Percentiles rank a stretch among this genome's conserved stretches.
Evolutionary conservation across 2,329 filamentous ascomycete species (phyloP).

Genomic region (Calonectria henricotiae): DNA sequence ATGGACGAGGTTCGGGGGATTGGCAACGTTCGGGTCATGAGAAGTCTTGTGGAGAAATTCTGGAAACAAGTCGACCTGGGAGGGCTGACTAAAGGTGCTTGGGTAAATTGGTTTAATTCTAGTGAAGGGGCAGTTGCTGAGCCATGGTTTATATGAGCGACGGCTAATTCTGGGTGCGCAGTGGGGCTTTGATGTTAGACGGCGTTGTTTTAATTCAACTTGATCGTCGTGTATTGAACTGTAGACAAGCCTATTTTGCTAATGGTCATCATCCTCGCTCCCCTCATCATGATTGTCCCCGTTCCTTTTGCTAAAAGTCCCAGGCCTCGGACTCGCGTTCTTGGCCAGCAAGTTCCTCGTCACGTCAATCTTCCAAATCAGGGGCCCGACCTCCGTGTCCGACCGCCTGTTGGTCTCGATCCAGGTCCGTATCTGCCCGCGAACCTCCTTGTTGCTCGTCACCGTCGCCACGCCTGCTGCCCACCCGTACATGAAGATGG

Average conservation of each 20-base stretch:
- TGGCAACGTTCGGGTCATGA: conserved; percentile 64
- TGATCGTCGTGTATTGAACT: not conserved
- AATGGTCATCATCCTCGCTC: conserved; percentile 7
- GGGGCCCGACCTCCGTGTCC: conserved; percentile 55
- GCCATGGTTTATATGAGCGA: conserved; percentile 46
- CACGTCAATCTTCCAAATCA: conserved; percentile 56
- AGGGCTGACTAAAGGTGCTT: conserved; percentile 35
- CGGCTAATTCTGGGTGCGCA: not conserved
- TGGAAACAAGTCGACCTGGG: conserved; percentile 66
- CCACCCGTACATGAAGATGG: conserved; percentile 62
- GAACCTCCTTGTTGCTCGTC: conserved; percentile 62
- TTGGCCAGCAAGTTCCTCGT: conserved; percentile 59
- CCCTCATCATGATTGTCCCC: conserved; percentile 7
- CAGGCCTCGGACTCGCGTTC: conserved; percentile 51
- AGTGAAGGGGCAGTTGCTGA: conserved; percentile 38
- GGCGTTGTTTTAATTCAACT: not conserved
- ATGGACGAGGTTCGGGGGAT: conserved; percentile 64
- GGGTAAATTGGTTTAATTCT: conserved; percentile 35
- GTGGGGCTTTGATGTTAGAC: no score
- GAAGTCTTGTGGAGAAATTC: conserved; percentile 62
- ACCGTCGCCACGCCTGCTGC: conserved; percentile 55
- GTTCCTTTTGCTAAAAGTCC: conserved; percentile 8
- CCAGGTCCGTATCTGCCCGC: conserved; percentile 57
- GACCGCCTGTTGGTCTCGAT: conserved; percentile 53
- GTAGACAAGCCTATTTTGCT: not conserved